Evolutionary conservation across 1,139 yeast species (phyloP).

Genomic region (Hansenula lynferdii): DNA sequence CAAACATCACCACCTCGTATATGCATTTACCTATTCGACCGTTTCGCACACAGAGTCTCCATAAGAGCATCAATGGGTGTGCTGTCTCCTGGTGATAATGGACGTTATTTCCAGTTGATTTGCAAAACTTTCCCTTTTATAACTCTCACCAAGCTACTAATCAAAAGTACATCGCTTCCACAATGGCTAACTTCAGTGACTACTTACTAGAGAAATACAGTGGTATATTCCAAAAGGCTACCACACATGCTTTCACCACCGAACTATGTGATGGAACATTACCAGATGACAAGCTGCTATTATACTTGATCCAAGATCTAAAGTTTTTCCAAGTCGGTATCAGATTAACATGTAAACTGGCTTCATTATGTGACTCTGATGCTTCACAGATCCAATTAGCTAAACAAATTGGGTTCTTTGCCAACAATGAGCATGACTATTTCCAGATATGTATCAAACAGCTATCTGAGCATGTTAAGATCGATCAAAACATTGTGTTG

Average conservation of each 20-base stretch:
- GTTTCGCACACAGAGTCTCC: too few relatives aligned
- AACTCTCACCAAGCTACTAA: not conserved
- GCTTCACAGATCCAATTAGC: slow-evolving; percentile 35
- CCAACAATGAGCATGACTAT: slow-evolving; percentile 45
- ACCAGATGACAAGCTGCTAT: slow-evolving; percentile 35
- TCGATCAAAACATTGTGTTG: slow-evolving; percentile 15
- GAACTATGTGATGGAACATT: slow-evolving; percentile 44
- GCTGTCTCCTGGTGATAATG: too few relatives aligned
- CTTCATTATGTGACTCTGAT: slow-evolving; percentile 39
- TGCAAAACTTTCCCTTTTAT: too few relatives aligned
- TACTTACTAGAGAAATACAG: slow-evolving; percentile 21
- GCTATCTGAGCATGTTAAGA: slow-evolving; percentile 17
- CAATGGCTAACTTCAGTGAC: slow-evolving; percentile 9
- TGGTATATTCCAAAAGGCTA: slow-evolving; percentile 27
- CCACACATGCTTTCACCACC: slow-evolving; percentile 38
- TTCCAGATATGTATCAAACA: slow-evolving; percentile 34
- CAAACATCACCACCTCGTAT: too few relatives aligned
- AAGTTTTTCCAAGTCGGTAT: slow-evolving; percentile 41
- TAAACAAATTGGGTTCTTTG: slow-evolving; percentile 47
- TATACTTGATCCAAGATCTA: slow-evolving; percentile 45
- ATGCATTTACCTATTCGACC: too few relatives aligned
- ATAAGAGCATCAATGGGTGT: too few relatives aligned
- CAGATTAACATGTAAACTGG: slow-evolving; percentile 38
- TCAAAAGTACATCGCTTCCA: not conserved
- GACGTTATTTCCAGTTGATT: too few relatives aligned